phyloP scores from a whole-genome alignment of 2,329 filamentous ascomycete species.

The Pestalotiopsis fici region DNA sequence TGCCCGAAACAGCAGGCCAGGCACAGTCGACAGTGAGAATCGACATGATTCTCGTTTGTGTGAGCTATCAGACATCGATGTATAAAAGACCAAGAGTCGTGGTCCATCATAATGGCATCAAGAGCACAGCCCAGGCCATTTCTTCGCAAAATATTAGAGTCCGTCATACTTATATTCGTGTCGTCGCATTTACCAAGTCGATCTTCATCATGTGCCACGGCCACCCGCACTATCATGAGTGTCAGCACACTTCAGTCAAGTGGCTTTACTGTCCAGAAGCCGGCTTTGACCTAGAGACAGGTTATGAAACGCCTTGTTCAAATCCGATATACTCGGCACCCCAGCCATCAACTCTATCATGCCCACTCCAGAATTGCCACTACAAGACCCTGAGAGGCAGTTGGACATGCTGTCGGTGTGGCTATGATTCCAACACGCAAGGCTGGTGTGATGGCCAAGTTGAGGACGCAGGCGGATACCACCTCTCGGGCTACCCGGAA shows the following conservation, averaged over 20 bases:
- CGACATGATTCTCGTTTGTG: not conserved
- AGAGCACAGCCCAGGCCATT: not conserved
- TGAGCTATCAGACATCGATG: not conserved
- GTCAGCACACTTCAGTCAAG: constrained; percentile 54
- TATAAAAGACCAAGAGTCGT: constrained; percentile 7
- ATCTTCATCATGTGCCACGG: constrained; percentile 51
- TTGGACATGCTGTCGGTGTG: constrained; percentile 58
- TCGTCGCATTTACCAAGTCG: not conserved
- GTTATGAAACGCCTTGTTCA: constrained; percentile 49
- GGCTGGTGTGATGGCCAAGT: constrained; percentile 52
- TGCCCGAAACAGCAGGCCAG: constrained; percentile 14
- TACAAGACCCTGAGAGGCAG: constrained; percentile 49
- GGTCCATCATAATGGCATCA: not conserved
- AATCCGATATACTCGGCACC: constrained; percentile 48
- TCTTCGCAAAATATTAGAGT: not conserved
- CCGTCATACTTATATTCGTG: not conserved
- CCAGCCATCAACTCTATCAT: constrained; percentile 44
- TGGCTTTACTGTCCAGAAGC: constrained; percentile 56
- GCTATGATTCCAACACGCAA: constrained; percentile 49
- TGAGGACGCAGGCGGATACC: constrained; percentile 12
- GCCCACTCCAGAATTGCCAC: constrained; percentile 52
- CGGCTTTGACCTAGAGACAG: constrained; percentile 49
- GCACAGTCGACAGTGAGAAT: constrained; percentile 19
- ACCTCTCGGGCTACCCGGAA: constrained; percentile 29
- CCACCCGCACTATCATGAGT: constrained; percentile 53